Evolutionary conservation across 352 stramenopile species (phyloP).

Genomic region (Pythium insidiosum): DNA sequence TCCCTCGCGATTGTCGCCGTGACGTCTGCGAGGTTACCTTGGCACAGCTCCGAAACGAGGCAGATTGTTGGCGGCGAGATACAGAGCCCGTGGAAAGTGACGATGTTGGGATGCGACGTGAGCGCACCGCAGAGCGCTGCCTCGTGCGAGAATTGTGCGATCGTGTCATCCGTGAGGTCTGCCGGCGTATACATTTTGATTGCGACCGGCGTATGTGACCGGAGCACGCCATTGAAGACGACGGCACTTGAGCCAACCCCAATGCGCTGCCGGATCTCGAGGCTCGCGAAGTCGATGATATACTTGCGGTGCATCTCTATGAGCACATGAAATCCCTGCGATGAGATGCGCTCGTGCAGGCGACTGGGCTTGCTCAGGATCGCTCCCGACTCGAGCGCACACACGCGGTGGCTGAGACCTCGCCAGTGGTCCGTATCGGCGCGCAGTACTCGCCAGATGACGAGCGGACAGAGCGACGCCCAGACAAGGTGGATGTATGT

Average conservation of each 20-base stretch:
- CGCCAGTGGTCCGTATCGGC: slow-evolving; percentile 25
- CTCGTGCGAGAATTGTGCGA: slow-evolving; percentile 40
- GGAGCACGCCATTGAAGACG: slow-evolving; percentile 35
- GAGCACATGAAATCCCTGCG: slow-evolving; percentile 35
- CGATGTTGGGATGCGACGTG: slow-evolving; percentile 37
- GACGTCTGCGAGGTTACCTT: slow-evolving; percentile 27
- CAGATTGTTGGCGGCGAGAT: slow-evolving; percentile 46
- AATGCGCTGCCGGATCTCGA: slow-evolving; percentile 32
- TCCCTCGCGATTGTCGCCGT: slow-evolving; percentile 6
- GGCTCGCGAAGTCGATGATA: slow-evolving; percentile 45
- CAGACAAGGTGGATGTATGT: slow-evolving; percentile 20
- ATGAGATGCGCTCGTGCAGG: slow-evolving; percentile 31
- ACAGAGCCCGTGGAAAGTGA: slow-evolving; percentile 41
- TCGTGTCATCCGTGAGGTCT: slow-evolving; percentile 29
- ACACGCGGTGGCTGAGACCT: slow-evolving; percentile 13
- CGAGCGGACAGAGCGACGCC: slow-evolving; percentile 24
- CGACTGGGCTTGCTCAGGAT: slow-evolving; percentile 20
- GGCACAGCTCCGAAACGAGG: slow-evolving; percentile 44
- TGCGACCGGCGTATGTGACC: slow-evolving; percentile 24
- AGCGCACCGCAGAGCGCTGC: slow-evolving; percentile 29
- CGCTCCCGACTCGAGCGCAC: slow-evolving; percentile 15
- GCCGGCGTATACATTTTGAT: slow-evolving; percentile 58
- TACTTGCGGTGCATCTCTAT: slow-evolving; percentile 36
- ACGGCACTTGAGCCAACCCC: slow-evolving; percentile 27
- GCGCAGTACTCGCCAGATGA: slow-evolving; percentile 25